Percentiles rank a stretch among this genome's conserved stretches.
Evolutionary conservation across 164 flowering plant species (phyloP).

Genomic region (Paratinospora sagittata): DNA sequence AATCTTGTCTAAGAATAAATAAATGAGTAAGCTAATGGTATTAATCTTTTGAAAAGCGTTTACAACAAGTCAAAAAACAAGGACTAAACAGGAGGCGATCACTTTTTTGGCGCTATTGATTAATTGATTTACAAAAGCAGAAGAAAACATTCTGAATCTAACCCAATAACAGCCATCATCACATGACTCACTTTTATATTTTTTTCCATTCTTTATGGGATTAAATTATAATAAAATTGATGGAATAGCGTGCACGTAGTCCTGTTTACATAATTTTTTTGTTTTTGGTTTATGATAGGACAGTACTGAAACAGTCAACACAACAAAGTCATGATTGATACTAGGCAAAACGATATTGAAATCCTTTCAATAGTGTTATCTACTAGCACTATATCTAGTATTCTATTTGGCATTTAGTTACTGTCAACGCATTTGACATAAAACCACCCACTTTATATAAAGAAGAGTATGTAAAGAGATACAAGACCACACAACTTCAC

Average conservation of each 20-base stretch:
- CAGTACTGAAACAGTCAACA: background rate
- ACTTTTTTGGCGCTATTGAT: background rate
- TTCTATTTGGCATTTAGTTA: background rate
- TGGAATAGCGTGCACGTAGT: too few relatives aligned
- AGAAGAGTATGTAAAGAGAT: slow-evolving; percentile 6
- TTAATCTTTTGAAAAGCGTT: background rate
- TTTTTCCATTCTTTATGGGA: too few relatives aligned
- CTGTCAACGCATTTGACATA: background rate
- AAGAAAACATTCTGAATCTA: background rate
- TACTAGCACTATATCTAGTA: background rate
- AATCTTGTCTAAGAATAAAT: background rate
- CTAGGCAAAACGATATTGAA: background rate
- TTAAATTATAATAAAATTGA: too few relatives aligned
- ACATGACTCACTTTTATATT: background rate
- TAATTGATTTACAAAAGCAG: background rate
- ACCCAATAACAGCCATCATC: background rate
- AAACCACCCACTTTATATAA: background rate
- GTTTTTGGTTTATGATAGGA: background rate
- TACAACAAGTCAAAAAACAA: background rate
- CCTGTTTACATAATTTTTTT: too few relatives aligned
- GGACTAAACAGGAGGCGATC: background rate
- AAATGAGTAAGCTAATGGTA: background rate
- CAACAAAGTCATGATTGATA: background rate
- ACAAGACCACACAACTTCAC: slow-evolving; percentile 16
- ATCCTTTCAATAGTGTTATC: background rate